Base-by-base conservation (phyloP, 2,329 filamentous ascomycete genomes). In the Dothidotthia symphoricarpi region DNA sequence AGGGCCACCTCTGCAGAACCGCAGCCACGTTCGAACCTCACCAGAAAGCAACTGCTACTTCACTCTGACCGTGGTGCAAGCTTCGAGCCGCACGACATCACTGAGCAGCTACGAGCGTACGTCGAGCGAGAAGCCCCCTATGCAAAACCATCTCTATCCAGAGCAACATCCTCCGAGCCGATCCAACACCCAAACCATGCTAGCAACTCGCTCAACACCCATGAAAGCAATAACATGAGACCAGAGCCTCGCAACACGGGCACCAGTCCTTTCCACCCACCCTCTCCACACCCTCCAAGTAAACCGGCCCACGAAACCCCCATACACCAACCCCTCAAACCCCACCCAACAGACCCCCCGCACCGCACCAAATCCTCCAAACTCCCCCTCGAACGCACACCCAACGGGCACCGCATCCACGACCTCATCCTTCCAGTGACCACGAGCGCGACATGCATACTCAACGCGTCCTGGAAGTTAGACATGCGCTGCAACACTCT, bases 311-410 rank as follows among this genome's bases (percentile, higher is more conserved):
- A 42, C 26, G 32, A 39, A 10, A 30, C 28, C 3, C 0, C 28
- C 1, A 19, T 36, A 9, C 9, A 38, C 4, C 37, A 5, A 12
- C 27, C 19, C 13, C 28, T 27, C 14, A 41, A 31, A 38, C 47
- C 24, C 14, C 36, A 41, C 33, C 47, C 34, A 3, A 43, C 41
- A n/a, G 36, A 2, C 16, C 39, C 4, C 37, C 49, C 10, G 59
- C 37, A 50, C 10, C 60, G 63, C 3, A 63, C 53, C 4, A 67
- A 63, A 31, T 69, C 69, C 1, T 64, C 61, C 1, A 55, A 42
- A 8, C 51, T 72, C 1, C 64, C 67, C 0, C 62, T 73, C 5
- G 67, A 73, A 40, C 59, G 58, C 6, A 57, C 57, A 4, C 68
- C 68, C 2, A 34, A 40, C 4, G 56, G 54, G 7, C 47, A 41